Base-by-base conservation (phyloP, 305 asterid genomes). In the Fraxinus sp. region DNA sequence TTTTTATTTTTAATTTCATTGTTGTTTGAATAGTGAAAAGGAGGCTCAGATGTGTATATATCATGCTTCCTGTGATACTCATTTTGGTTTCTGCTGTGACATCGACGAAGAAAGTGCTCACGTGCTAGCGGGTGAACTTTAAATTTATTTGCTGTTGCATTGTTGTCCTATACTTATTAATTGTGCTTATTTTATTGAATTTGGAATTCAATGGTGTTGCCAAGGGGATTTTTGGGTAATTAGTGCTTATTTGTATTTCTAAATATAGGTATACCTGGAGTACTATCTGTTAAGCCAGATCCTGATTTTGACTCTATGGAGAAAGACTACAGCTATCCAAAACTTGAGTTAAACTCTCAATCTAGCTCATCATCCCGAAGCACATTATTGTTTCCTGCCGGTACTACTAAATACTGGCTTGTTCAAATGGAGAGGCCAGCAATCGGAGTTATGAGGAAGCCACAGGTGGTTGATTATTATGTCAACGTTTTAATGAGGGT, bases 81-180 rank as follows among this genome's bases (percentile, higher is more conserved):
- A 86, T 85, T 90, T 89, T 83, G 98, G 97, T 79, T 95, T 95
- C 87, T 95, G 97, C 90, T 95, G 98, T 81, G 97, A 91, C 79
- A 88, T 95, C 88, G 95, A 92, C 86, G 87, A 85, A 57, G 91
- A 86, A 78, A 82, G 82, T 46, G 97, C 97, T 81, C 82, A 78
- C 70, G 84, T 86, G 85, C 89, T 94, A 78, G 95, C 94, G 0
- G 80, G 98, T 95, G 90, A 35, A 89, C 78, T 62, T 22, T 73
- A n/a, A 68, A 35, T 22, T 59, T 16, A 9, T 72, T 89, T 46
- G 3, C 79, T 81, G 39, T 72, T 79, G 36, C n/a, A 16, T 20
- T 7, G 0, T 75, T 62, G 20, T 81, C 72, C 30, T 59, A 22
- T 49, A 35, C 6, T 62, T 36, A n/a, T 18, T 55, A 55, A 55